These are phyloP conservation scores for Ophiostoma pallidulum DNA, from an alignment of 2,329 filamentous ascomycete species.

Conservation along the genomic window DNA sequence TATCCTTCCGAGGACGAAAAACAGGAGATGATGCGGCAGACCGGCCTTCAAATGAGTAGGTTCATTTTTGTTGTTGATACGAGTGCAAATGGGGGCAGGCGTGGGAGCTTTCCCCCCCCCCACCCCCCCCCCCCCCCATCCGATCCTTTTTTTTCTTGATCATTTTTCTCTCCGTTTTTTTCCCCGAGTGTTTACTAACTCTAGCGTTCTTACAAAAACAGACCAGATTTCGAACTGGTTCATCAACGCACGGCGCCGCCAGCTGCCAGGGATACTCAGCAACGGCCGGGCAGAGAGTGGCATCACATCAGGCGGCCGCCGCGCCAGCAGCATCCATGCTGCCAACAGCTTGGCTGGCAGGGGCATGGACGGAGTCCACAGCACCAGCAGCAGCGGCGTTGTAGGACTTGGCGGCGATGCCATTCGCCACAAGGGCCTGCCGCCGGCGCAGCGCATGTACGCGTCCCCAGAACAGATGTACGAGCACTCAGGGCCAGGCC, in stretches of 20 bases:
- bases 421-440: conserved; percentile 14
- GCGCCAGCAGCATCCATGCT: conserved; percentile 21
- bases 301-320: conserved; percentile 31
- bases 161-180: conserved; percentile 7
- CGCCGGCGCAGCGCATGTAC: not conserved
- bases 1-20: conserved; percentile 88
- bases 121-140: no score
- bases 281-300: conserved; percentile 44
- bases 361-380: not conserved
- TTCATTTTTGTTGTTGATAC: conserved; percentile 22
- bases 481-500: not conserved
- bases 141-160: conserved; percentile 2
- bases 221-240: conserved; percentile 74
- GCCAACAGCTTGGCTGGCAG: not conserved
- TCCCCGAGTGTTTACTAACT: no score
- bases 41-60: conserved; percentile 69
- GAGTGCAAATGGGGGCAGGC: no score
- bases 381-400: not conserved
- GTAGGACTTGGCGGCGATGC: no score
- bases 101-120: no score
- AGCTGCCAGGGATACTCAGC: conserved; percentile 51
- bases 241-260: conserved; percentile 64
- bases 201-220: no score
- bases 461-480: not conserved
- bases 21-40: conserved; percentile 66